Percentiles rank a stretch among this genome's conserved stretches.
phyloP scores from a whole-genome alignment of 805 yeast species.

The Sugiyamaella lignohabitans region DNA sequence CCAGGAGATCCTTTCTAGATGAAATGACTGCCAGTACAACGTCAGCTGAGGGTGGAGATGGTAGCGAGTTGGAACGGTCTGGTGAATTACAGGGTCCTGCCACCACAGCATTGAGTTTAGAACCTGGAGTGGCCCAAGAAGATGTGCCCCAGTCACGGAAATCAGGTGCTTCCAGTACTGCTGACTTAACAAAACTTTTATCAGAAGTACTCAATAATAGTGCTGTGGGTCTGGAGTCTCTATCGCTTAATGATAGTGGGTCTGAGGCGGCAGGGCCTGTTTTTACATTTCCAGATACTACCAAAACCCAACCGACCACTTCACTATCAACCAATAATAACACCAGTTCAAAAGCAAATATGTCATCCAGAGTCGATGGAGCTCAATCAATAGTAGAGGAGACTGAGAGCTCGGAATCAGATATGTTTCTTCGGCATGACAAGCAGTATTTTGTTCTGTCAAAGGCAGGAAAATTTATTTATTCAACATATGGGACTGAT shows the following conservation, averaged over 20 bases:
- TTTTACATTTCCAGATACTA: background rate
- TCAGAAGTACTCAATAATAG: too few relatives aligned
- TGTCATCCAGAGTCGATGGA: background rate
- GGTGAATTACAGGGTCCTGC: background rate
- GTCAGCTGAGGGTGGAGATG: background rate
- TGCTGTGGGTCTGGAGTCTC: too few relatives aligned
- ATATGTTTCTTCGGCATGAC: conserved; percentile 32
- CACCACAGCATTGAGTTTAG: background rate
- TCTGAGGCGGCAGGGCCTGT: background rate
- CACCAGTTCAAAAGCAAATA: background rate
- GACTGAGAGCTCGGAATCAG: conserved; percentile 17
- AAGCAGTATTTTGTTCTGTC: conserved; percentile 79
- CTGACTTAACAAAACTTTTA: background rate
- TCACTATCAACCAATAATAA: background rate
- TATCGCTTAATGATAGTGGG: background rate
- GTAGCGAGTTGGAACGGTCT: too few relatives aligned
- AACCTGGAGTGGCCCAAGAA: background rate
- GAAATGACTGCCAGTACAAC: background rate
- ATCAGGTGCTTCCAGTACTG: background rate
- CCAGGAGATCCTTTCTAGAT: background rate
- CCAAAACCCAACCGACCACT: background rate
- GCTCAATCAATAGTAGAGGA: background rate
- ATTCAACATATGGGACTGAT: conserved; percentile 68
- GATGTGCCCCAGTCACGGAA: background rate
- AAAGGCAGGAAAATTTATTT: conserved; percentile 83